These are phyloP conservation scores for Hevea brasiliensis DNA, from an alignment of 345 rosid species.

Conservation along the genomic window DNA sequence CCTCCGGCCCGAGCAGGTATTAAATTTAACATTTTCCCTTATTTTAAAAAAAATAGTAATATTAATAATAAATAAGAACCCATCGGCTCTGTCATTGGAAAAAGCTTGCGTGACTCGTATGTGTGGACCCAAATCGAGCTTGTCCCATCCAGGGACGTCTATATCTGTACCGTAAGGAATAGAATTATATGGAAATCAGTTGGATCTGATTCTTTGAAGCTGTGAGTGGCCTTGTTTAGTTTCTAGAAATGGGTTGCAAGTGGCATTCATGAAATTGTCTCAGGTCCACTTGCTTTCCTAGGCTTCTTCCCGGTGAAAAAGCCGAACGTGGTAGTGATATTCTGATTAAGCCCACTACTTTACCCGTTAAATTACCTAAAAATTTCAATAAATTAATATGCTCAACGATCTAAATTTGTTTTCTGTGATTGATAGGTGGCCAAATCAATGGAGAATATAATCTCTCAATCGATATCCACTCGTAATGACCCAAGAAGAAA, in stretches of 20 bases:
- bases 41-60: too few relatives aligned
- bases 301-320: background rate
- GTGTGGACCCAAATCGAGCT: too few relatives aligned
- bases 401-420: too few relatives aligned
- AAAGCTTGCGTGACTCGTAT: too few relatives aligned
- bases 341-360: background rate
- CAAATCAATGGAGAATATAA: slow-evolving; percentile 49
- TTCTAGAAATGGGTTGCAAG: too few relatives aligned
- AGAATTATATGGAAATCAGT: background rate
- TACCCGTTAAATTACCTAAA: too few relatives aligned
- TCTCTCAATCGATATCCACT: slow-evolving; percentile 36
- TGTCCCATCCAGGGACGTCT: too few relatives aligned
- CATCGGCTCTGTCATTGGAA: too few relatives aligned
- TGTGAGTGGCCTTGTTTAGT: too few relatives aligned
- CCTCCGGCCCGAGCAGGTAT: slow-evolving; percentile 81
- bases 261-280: background rate
- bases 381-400: background rate
- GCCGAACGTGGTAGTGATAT: background rate
- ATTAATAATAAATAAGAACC: too few relatives aligned
- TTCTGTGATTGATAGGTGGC: slow-evolving; percentile 43
- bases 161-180: too few relatives aligned
- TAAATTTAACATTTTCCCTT: too few relatives aligned
- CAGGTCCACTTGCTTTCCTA: background rate
- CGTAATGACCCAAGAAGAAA: slow-evolving; percentile 59
- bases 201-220: background rate